These are phyloP conservation scores for Cladophialophora yegresii DNA, from an alignment of 2,329 filamentous ascomycete species.

Conservation along the genomic window DNA sequence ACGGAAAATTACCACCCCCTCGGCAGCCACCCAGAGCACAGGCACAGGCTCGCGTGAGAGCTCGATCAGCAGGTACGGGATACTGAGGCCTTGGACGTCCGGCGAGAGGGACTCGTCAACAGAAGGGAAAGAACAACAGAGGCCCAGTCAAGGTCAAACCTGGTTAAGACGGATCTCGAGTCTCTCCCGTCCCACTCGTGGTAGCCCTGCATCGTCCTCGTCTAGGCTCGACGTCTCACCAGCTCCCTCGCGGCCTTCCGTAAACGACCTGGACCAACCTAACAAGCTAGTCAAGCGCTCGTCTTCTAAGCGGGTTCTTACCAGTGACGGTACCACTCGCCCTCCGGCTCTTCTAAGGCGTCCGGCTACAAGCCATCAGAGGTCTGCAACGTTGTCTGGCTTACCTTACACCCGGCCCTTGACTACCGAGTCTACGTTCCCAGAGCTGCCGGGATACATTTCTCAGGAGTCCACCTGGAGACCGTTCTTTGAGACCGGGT, in stretches of 20 bases:
- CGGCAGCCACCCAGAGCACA: conserved; percentile 20
- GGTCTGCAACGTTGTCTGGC: conserved; percentile 53
- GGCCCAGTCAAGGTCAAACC: conserved; percentile 27
- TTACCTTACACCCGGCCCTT: conserved; percentile 27
- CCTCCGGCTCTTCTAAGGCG: conserved; percentile 56
- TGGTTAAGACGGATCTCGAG: conserved; percentile 36
- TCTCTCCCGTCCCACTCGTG: conserved; percentile 25
- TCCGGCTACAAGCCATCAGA: conserved; percentile 65
- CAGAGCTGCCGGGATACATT: conserved; percentile 16
- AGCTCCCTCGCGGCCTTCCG: conserved; percentile 16
- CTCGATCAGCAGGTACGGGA: conserved; percentile 32
- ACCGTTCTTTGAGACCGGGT: conserved; percentile 44
- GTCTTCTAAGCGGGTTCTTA: conserved; percentile 55
- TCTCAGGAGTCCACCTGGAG: conserved; percentile 39
- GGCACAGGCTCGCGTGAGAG: conserved; percentile 33
- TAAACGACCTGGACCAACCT: conserved; percentile 43
- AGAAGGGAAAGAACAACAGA: conserved; percentile 30
- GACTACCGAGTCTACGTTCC: conserved; percentile 21
- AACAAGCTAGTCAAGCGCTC: conserved; percentile 67
- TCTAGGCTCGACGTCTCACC: conserved; percentile 26
- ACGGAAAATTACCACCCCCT: conserved; percentile 24
- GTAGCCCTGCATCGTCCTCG: conserved; percentile 39
- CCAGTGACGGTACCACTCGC: conserved; percentile 43
- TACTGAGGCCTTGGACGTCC: conserved; percentile 31
- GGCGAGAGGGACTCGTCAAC: conserved; percentile 28